Percentiles rank a stretch among this genome's conserved stretches.
These are phyloP conservation scores for Amorphotheca resinae DNA, from an alignment of 495 filamentous ascomycete species.

Conservation along the genomic window DNA sequence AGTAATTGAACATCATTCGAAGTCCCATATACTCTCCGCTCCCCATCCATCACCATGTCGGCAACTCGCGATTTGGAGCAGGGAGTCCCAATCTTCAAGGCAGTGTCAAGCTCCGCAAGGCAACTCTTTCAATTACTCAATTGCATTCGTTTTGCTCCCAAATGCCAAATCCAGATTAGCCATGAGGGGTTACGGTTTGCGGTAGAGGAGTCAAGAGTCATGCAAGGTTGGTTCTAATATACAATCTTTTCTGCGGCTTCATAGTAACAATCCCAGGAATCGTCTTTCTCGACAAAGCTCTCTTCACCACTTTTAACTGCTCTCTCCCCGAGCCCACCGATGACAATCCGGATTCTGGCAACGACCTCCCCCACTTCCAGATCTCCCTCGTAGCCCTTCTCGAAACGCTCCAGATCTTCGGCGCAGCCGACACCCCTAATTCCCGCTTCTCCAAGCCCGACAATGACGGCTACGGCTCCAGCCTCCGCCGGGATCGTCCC, in stretches of 20 bases:
- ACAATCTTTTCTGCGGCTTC: not conserved
- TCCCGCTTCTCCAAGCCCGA: constrained; percentile 40
- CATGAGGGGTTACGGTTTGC: constrained; percentile 60
- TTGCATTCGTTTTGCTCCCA: constrained; percentile 75
- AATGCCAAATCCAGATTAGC: constrained; percentile 63
- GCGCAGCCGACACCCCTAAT: constrained; percentile 50
- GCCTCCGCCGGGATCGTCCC: constrained; percentile 36
- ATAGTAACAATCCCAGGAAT: constrained; percentile 39
- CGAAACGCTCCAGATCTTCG: constrained; percentile 91
- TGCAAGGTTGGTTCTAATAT: constrained; percentile 10
- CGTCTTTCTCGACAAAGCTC: constrained; percentile 67
- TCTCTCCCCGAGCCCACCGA: constrained; percentile 28
- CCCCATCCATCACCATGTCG: constrained; percentile 19
- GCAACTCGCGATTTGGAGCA: constrained; percentile 8
- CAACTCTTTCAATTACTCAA: constrained; percentile 84
- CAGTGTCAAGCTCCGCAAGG: constrained; percentile 73
- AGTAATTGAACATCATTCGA: constrained; percentile 5
- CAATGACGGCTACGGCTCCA: constrained; percentile 37
- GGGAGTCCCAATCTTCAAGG: constrained; percentile 55
- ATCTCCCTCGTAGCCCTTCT: constrained; percentile 78
- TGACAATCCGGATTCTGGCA: constrained; percentile 23
- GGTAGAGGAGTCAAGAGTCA: constrained; percentile 53
- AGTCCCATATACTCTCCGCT: not conserved
- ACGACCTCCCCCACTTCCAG: constrained; percentile 48
- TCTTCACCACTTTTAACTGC: constrained; percentile 77